These are phyloP conservation scores for Solanum gracilifrons DNA, from an alignment of 257 asterid species.

Conservation along the genomic window DNA sequence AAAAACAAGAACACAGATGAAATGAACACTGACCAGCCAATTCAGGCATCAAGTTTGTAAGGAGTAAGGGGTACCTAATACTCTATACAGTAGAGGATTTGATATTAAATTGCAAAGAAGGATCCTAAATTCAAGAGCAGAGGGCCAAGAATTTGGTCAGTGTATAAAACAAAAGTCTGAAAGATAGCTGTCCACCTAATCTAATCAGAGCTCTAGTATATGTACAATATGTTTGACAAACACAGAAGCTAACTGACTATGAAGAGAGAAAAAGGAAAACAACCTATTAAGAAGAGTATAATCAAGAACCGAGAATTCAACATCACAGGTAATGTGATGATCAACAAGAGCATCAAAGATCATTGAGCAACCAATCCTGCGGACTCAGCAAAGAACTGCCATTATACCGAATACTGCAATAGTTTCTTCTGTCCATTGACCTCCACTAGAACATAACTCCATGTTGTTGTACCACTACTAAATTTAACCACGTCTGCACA, in stretches of 20 bases:
- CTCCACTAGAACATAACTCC: constrained; percentile 1
- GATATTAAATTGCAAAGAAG: not conserved
- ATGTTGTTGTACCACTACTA: constrained; percentile 5
- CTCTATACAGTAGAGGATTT: not conserved
- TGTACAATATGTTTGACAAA: not conserved
- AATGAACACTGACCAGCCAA: constrained; percentile 3
- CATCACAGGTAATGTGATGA: not conserved
- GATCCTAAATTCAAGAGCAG: not conserved
- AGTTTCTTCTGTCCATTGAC: constrained; percentile 14
- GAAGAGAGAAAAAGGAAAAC: not conserved
- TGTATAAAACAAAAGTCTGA: not conserved
- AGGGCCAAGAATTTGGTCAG: not conserved
- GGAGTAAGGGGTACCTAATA: not conserved
- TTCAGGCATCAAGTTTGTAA: constrained; percentile 2
- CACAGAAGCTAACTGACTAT: not conserved
- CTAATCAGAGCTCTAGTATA: not conserved
- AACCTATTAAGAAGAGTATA: not conserved
- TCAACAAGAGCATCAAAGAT: not conserved
- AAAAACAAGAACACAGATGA: not conserved
- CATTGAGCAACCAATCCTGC: not conserved
- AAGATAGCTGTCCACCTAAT: not conserved
- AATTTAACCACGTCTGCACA: not conserved
- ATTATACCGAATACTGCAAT: not conserved
- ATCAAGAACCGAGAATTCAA: not conserved
- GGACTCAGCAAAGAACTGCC: not conserved